Evolutionary conservation across 148 eudicot genomes (phyloP).

Genomic region (Gaultheria prostrata): DNA sequence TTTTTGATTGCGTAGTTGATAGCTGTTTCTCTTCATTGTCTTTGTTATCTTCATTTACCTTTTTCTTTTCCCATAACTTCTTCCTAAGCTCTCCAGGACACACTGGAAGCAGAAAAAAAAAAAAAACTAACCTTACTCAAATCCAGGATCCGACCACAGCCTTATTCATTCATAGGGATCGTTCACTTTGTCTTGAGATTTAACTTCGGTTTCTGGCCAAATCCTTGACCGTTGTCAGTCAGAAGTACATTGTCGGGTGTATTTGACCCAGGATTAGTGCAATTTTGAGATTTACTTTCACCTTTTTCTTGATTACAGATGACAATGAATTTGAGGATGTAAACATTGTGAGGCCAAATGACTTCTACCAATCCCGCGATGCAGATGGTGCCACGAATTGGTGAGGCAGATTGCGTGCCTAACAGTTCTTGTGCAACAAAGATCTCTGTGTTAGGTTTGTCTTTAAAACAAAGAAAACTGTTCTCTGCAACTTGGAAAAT

Average conservation of each 20-base stretch:
- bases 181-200: neutral
- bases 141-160: neutral
- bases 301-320: conserved; percentile 48
- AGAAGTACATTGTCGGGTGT: neutral
- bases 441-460: neutral
- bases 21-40: neutral
- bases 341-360: conserved; percentile 63
- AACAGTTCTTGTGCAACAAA: neutral
- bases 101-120: neutral
- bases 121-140: neutral
- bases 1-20: neutral
- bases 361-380: conserved; percentile 64
- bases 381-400: conserved; percentile 55
- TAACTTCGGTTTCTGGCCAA: too few relatives aligned
- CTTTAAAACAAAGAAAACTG: neutral
- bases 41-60: neutral
- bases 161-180: neutral
- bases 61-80: neutral
- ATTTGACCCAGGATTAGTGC: neutral
- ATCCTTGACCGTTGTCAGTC: neutral
- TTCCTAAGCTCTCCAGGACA: neutral
- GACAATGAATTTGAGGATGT: conserved; percentile 87
- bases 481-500: too few relatives aligned
- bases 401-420: conserved; percentile 17
- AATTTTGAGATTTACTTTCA: conserved; percentile 1